Evolutionary conservation across 129 eudicot species (phyloP).

Genomic region (Lactuca saligna): DNA sequence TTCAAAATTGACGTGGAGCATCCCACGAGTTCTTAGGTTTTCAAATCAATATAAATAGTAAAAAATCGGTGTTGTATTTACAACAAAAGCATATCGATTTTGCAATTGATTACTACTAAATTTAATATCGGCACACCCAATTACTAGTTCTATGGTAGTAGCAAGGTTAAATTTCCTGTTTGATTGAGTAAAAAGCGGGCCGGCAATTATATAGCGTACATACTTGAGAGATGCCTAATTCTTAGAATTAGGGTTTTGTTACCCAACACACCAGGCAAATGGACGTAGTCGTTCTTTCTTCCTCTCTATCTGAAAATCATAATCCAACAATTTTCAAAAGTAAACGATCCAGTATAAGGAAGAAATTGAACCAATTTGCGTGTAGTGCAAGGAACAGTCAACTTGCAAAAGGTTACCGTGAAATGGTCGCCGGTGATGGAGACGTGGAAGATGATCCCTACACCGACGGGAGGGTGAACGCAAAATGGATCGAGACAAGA

Average conservation of each 20-base stretch:
- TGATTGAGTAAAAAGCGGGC: background rate
- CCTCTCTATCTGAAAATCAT: too few relatives aligned
- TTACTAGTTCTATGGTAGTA: background rate
- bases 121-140: background rate
- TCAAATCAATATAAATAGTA: background rate
- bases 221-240: slow-evolving; percentile 19
- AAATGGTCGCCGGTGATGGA: background rate
- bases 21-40: background rate
- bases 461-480: background rate
- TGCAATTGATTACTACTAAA: background rate
- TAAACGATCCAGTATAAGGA: too few relatives aligned
- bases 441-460: background rate
- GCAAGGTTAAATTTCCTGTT: background rate
- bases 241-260: background rate
- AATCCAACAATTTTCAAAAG: too few relatives aligned
- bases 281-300: background rate
- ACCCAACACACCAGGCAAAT: background rate
- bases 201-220: slow-evolving; percentile 2
- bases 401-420: background rate
- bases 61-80: background rate
- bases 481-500: background rate
- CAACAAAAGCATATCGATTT: background rate
- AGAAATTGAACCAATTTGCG: too few relatives aligned
- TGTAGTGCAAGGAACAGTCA: background rate
- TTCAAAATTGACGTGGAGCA: background rate